Base-by-base conservation (phyloP, 371 early-diverging fungal species). In the Mortierella sp. region DNA sequence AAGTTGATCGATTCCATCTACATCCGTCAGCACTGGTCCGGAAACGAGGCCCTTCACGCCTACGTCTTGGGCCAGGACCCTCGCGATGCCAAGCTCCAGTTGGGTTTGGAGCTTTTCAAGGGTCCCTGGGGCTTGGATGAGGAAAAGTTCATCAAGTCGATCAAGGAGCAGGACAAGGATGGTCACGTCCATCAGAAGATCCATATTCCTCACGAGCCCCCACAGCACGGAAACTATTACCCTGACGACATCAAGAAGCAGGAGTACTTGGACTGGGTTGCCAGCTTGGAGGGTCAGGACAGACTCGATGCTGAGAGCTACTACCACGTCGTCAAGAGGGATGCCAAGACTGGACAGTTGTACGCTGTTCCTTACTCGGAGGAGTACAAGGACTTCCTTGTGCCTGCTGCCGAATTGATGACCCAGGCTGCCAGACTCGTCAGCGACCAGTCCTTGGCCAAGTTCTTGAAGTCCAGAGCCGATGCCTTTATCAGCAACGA, bases 201-300 rank as follows among this genome's bases (percentile, higher is more conserved):
- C 19, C 88, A 88, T 1, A 91, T 91, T 16, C 94, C 91, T 0
- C 92, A 92, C 16, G 86, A 89, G 57, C 89, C 91, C 26, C 96
- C 95, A 51, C 89, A 89, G 61, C 90, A 90, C 16, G 95, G 92
- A 72, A 94, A 95, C 79, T 94, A 92, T 76, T 96, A 96, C 73
- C 95, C 96, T 10, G 95, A 94, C 64, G 93, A 93, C 54, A 95
- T 96, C 92, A 92, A 91, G 50, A 90, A 89, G 71, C 89, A 89
- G 24, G 95, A 96, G 83, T 96, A 94, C 71, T 83, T 91, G 64
- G 74, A 72, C 0, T 96, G 95, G 95, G 79, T 91, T 2, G 80
- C 71, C 3, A 88, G 91, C 3, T 82, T 96, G 54, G 69, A 82
- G 10, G 81, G 88, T 1, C 89, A 87, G 24, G 92, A 93, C 19